A percentile compares a stretch with the other conserved stretches of the same genome.
phyloP scores from a whole-genome alignment of 441 rosid species.

The Gossypium davidsonii region DNA sequence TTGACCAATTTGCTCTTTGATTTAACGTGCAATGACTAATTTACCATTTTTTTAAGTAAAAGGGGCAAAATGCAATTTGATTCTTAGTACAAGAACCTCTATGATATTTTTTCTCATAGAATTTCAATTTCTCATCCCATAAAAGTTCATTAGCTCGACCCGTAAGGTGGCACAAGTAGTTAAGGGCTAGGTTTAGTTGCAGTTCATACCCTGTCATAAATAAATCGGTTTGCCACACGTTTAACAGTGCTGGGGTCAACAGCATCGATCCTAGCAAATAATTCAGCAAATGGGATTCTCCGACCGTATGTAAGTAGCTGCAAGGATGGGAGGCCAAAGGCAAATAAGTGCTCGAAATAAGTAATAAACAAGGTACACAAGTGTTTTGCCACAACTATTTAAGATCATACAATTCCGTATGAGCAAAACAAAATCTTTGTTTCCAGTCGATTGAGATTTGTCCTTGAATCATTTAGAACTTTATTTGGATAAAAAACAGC shows the following conservation, averaged over 20 bases:
- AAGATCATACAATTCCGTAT: background rate
- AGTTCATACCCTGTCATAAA: constrained; percentile 70
- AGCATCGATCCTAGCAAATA: constrained; percentile 90
- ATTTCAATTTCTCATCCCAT: background rate
- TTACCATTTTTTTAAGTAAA: too few species aligned
- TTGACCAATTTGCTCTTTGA: too few species aligned
- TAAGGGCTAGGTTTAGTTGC: background rate
- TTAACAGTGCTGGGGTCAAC: constrained; percentile 81
- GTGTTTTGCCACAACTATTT: background rate
- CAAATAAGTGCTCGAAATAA: background rate
- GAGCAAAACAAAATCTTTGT: background rate
- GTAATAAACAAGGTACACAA: background rate
- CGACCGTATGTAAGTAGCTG: constrained; percentile 95
- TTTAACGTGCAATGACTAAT: too few species aligned
- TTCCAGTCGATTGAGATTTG: background rate
- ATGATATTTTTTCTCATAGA: too few species aligned
- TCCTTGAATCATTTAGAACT: background rate
- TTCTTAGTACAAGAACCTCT: too few species aligned
- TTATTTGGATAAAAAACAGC: background rate
- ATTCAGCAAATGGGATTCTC: constrained; percentile 86
- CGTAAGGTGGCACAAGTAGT: background rate
- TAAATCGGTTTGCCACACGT: constrained; percentile 88
- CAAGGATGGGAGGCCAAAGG: constrained; percentile 17
- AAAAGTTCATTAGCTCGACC: background rate
- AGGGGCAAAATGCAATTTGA: too few species aligned